These are phyloP conservation scores for Candida corydali DNA, from an alignment of 805 yeast species.

Conservation along the genomic window DNA sequence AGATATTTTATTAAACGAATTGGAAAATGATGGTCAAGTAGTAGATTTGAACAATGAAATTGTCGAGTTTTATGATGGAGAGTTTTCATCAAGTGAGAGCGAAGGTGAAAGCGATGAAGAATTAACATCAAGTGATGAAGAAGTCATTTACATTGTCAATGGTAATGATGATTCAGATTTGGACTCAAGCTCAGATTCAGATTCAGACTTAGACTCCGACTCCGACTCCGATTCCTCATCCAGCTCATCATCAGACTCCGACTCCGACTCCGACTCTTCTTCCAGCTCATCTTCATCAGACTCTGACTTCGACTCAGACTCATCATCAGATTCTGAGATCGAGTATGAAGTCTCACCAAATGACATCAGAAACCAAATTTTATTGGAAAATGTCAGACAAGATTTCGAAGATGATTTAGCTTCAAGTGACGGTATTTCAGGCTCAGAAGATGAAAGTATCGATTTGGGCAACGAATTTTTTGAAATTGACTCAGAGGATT, in stretches of 20 bases:
- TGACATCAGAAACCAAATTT: slow-evolving; percentile 27
- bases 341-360: slow-evolving; percentile 26
- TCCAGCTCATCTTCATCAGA: neutral
- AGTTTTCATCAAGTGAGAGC: slow-evolving; percentile 10
- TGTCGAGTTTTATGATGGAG: slow-evolving; percentile 22
- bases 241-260: slow-evolving; percentile 9
- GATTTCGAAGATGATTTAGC: slow-evolving; percentile 29
- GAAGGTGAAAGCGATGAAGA: slow-evolving; percentile 9
- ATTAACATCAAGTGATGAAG: slow-evolving; percentile 6
- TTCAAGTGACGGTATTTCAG: slow-evolving; percentile 22
- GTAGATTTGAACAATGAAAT: slow-evolving; percentile 28
- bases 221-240: slow-evolving; percentile 8
- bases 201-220: slow-evolving; percentile 8
- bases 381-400: slow-evolving; percentile 35
- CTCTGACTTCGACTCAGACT: slow-evolving; percentile 1
- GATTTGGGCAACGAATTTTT: slow-evolving; percentile 23
- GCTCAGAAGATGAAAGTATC: slow-evolving; percentile 18
- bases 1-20: slow-evolving; percentile 21
- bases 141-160: slow-evolving; percentile 5
- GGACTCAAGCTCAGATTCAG: slow-evolving; percentile 5
- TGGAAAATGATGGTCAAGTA: slow-evolving; percentile 22
- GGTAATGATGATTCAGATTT: slow-evolving; percentile 3
- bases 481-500: slow-evolving; percentile 32
- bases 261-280: slow-evolving; percentile 1
- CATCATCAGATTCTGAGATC: slow-evolving; percentile 11